Evolutionary conservation across 768 basidiomycete species (phyloP).

Genomic region (Tylopilus cervinicoccineus): DNA sequence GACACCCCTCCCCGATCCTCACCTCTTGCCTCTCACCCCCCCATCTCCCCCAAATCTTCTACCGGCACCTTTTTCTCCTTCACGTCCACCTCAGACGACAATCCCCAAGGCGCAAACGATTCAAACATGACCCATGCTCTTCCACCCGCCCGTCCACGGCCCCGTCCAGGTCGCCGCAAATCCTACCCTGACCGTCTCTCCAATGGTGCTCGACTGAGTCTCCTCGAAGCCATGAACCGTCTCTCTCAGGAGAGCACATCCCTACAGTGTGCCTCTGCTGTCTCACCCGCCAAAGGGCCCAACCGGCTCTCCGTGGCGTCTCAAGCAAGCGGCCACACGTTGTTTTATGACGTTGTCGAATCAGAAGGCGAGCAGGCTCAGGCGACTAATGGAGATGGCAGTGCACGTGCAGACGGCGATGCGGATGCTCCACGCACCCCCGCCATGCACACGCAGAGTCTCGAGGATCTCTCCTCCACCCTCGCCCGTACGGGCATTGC

Average conservation of each 20-base stretch:
- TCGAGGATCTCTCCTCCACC: constrained; percentile 21
- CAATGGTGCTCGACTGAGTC: constrained; percentile 20
- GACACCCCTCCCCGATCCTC: constrained; percentile 15
- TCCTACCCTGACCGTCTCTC: constrained; percentile 26
- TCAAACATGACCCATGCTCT: not conserved
- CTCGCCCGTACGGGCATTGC: constrained; percentile 20
- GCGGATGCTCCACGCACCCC: not conserved
- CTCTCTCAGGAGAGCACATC: constrained; percentile 17
- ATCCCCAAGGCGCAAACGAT: not conserved
- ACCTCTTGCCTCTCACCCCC: constrained; percentile 5
- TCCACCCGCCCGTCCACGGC: constrained; percentile 14
- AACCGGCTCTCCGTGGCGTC: constrained; percentile 25
- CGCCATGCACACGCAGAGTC: constrained; percentile 17
- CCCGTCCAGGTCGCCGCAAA: constrained; percentile 15
- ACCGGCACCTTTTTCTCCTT: constrained; percentile 24
- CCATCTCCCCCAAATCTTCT: constrained; percentile 28
- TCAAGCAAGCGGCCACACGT: constrained; percentile 24
- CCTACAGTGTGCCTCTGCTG: constrained; percentile 1
- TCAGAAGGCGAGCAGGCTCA: not conserved
- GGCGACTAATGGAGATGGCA: not conserved
- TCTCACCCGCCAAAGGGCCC: constrained; percentile 3
- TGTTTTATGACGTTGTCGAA: constrained; percentile 23
- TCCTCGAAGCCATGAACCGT: constrained; percentile 26
- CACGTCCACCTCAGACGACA: constrained; percentile 18
- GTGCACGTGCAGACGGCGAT: not conserved